These are phyloP conservation scores for Amphicarpaea edgeworthii DNA, from an alignment of 306 rosid genomes.

Conservation along the genomic window DNA sequence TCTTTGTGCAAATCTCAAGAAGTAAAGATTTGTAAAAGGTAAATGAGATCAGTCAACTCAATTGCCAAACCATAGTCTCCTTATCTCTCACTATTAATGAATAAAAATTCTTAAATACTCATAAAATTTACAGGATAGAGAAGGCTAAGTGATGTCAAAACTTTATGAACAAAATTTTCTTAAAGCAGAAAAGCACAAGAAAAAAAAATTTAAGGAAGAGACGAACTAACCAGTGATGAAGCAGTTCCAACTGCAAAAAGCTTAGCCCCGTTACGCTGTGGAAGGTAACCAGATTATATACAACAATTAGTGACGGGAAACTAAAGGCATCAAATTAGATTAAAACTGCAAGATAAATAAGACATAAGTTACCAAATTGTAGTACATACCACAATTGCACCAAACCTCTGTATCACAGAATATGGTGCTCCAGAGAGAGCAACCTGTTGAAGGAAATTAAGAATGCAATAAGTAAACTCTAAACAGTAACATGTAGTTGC, in stretches of 20 bases:
- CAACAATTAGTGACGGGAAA: constrained; percentile 34
- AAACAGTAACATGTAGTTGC: neutral
- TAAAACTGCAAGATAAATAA: constrained; percentile 5
- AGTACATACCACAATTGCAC: constrained; percentile 73
- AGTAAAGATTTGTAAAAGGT: neutral
- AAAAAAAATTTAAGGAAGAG: constrained; percentile 10
- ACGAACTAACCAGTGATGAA: constrained; percentile 84
- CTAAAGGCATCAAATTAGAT: constrained; percentile 18
- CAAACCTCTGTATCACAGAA: constrained; percentile 60
- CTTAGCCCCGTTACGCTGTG: constrained; percentile 89
- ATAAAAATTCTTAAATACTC: constrained; percentile 15
- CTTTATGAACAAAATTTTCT: neutral
- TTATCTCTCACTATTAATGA: constrained; percentile 3
- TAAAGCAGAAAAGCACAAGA: constrained; percentile 7
- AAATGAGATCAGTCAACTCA: constrained; percentile 25
- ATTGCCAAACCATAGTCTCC: constrained; percentile 12
- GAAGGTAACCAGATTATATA: constrained; percentile 42
- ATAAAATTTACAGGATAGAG: constrained; percentile 5
- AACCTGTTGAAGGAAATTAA: constrained; percentile 50
- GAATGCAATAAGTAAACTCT: constrained; percentile 36
- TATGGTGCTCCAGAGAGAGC: constrained; percentile 65
- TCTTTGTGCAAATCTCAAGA: neutral
- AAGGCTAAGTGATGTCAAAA: constrained; percentile 26
- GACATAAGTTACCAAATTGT: constrained; percentile 14
- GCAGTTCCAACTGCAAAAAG: constrained; percentile 93